Base-by-base conservation (phyloP, 208 protist species). In the Leishmania tarentolae region DNA sequence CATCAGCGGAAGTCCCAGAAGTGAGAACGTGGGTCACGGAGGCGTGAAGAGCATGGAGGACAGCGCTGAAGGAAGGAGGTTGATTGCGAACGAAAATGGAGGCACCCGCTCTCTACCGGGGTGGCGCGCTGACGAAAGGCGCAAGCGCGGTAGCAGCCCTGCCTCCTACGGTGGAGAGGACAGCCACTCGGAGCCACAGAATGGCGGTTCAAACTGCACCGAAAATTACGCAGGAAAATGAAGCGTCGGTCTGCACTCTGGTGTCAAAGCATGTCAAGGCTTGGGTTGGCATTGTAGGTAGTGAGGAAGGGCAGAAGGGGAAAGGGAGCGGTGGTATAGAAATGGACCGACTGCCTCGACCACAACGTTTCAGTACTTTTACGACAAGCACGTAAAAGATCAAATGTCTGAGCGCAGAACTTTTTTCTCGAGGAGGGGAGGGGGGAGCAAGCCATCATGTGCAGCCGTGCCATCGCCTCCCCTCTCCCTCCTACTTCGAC, bases 71-170 rank as follows among this genome's bases (percentile, higher is more conserved):
- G 50, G 44, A 6, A 59, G 19, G 71, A 31, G 35, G n/a, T 57
- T 31, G 4, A 61, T 56, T n/a, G 50, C 71, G n/a, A 57, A 37
- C 63, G 53, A 21, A 40, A 80, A n/a, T 24, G 50, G 42, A 13
- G 4, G 28, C 52, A 9, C 21, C 40, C 40, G 73, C 47, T 50
- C 76, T 24, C 63, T 28, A n/a, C 35, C 35, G 46, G 42, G 15
- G 8, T 31, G 50, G 57, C 35, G 42, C 76, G 37, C 6, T 17
- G n/a, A 21, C 77, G 74, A 37, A 15, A 46, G 5, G 13, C 69
- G 46, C 28, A 74, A 74, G 24, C 69, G 50, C 76, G 13, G 35
- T 28, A 70, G 42, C 76, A 74, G 70, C 5, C 7, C 46, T 74
- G 70, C 46, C 40, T 47, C 35, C 15, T 7, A 50, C 46, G 46